Conservation (phyloP, 805 yeast genomes). For the Hanseniaspora nectarophila region DNA sequence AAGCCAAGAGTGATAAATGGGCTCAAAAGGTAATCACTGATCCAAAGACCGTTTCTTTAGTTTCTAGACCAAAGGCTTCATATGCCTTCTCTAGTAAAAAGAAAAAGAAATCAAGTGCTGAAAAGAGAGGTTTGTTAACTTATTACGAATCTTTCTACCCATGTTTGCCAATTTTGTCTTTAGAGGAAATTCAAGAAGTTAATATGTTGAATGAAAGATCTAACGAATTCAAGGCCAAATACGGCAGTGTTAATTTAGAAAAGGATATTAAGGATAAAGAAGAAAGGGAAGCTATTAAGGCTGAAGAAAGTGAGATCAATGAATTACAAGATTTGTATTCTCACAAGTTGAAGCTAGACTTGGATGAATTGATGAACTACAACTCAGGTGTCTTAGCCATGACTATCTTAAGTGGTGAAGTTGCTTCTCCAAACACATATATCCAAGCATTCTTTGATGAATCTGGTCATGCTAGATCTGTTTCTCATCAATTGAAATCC, state of each 20-base stretch:
- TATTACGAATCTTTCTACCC: slow-evolving; percentile 80
- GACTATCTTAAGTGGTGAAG: slow-evolving; percentile 49
- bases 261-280: slow-evolving; percentile 23
- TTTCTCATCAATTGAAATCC: slow-evolving; percentile 38
- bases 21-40: slow-evolving; percentile 46
- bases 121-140: slow-evolving; percentile 45
- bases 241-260: slow-evolving; percentile 25
- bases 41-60: slow-evolving; percentile 48
- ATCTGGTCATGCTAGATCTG: slow-evolving; percentile 52
- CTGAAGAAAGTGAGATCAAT: slow-evolving; percentile 25
- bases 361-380: slow-evolving; percentile 46
- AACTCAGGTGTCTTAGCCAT: slow-evolving; percentile 68
- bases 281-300: slow-evolving; percentile 25
- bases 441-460: slow-evolving; percentile 72
- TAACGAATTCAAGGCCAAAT: slow-evolving; percentile 28
- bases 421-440: slow-evolving; percentile 45
- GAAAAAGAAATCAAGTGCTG: slow-evolving; percentile 15
- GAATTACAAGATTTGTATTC: slow-evolving; percentile 33
- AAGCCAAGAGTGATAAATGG: slow-evolving; percentile 44
- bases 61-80: slow-evolving; percentile 58
- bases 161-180: slow-evolving; percentile 59
- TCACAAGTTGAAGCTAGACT: slow-evolving; percentile 39
- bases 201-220: slow-evolving; percentile 33
- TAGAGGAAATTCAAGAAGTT: slow-evolving; percentile 56
- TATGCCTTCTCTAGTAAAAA: slow-evolving; percentile 26